phyloP scores from a whole-genome alignment of 768 basidiomycete genomes.

The Dictyophora rubrovolvata region DNA sequence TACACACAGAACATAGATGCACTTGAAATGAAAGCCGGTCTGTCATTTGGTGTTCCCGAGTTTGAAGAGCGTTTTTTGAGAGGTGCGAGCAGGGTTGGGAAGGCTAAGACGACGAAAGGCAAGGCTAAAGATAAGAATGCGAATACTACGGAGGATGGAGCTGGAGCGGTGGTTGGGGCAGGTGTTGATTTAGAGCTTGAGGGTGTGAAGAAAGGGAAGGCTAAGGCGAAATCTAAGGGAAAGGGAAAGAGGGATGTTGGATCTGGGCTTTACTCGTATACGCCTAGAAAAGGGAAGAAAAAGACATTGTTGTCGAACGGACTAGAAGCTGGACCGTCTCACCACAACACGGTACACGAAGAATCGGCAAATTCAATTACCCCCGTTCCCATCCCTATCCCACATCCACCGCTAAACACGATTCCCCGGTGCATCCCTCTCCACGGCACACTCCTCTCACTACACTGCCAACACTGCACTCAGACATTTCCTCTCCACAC shows the following conservation, averaged over 20 bases:
- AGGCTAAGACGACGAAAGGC: slow-evolving; percentile 32
- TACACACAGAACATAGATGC: slow-evolving; percentile 95
- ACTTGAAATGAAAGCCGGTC: slow-evolving; percentile 77
- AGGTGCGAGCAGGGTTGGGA: slow-evolving; percentile 12
- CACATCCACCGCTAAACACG: slow-evolving; percentile 30
- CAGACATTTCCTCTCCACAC: slow-evolving; percentile 56
- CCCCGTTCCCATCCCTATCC: not conserved
- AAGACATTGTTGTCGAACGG: not conserved
- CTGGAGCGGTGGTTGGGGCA: not conserved
- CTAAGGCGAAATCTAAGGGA: not conserved
- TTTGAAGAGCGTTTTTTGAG: slow-evolving; percentile 42
- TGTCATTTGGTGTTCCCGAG: slow-evolving; percentile 76
- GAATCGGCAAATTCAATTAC: too few species aligned
- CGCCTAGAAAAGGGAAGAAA: too few species aligned
- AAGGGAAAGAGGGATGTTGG: not conserved
- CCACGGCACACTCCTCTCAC: slow-evolving; percentile 71
- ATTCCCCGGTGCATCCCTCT: slow-evolving; percentile 80
- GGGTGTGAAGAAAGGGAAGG: not conserved
- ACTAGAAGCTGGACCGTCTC: slow-evolving; percentile 17
- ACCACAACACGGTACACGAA: not conserved
- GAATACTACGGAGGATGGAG: too few species aligned
- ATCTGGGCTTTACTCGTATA: too few species aligned
- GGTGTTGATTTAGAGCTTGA: not conserved
- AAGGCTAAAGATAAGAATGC: slow-evolving; percentile 12
- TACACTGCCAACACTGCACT: slow-evolving; percentile 77